Evolutionary conservation across 1,139 yeast species (phyloP), one percentile per base, ranked within the genome.

Genomic region (Scheffersomyces cryptocercus): DNA sequence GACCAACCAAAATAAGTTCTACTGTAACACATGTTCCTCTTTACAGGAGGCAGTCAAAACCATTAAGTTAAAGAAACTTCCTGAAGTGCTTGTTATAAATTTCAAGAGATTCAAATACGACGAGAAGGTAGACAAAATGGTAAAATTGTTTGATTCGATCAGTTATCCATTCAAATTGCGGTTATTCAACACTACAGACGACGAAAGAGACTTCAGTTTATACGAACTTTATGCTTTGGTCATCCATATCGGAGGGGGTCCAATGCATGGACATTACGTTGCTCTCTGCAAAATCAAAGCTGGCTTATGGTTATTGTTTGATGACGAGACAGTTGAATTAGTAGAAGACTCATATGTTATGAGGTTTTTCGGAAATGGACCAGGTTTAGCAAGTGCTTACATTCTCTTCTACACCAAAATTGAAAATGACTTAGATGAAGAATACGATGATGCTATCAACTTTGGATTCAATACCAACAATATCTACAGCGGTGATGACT

Each of bases 231-330:
- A 84, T 49, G 90, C 95, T 0, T 83, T 91, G 36, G 95, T 93
- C 16, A 90, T 93, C 15, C 99, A 93, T 59, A 85, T 93, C 56
- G 99, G 99, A 4, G 96, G 97, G 3, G 98, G 98, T 0, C 97
- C 98, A 1, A 90, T 90, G 73, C 97, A 91, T 65, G 99, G 99
- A 0, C 99, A 93, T 63, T 93, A 93, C 59, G 91, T 93, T 11
- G 81, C 96, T 0, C 70, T 93, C 8, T 86, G 95, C 51, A 90
- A 90, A 61, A 85, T 91, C 11, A 84, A 80, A 45, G 76, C 80
- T 15, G 82, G 83, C 35, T 88, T 97, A 1, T 93, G 99, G 99
- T 68, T 93, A 29, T 67, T 93, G 47, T 93, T 88, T 65, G 99
- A 93, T 62, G 99, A 93, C 63, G 99, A 93, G 64, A 84, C 95